phyloP scores from a whole-genome alignment of 805 yeast genomes.

The Schwanniomyces sp. region DNA sequence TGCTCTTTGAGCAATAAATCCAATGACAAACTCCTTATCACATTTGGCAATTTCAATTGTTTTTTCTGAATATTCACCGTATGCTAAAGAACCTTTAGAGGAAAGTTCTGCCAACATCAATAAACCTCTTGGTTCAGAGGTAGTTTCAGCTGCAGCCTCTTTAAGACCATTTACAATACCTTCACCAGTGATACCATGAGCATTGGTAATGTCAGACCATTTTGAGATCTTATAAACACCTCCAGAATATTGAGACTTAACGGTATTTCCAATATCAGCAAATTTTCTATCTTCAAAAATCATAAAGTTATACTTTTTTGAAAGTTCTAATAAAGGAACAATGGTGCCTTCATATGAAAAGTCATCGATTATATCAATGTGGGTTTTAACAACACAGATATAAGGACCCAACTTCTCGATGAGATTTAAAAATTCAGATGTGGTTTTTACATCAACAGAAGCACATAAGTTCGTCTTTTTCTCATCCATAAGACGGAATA shows the following conservation, averaged over 20 bases:
- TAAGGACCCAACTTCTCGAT: slow-evolving; percentile 86
- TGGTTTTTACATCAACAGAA: slow-evolving; percentile 84
- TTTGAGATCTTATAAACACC: slow-evolving; percentile 86
- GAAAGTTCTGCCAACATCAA: slow-evolving; percentile 95
- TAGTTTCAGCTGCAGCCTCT: slow-evolving; percentile 72
- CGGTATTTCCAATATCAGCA: slow-evolving; percentile 98
- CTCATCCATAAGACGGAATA: slow-evolving; percentile 69
- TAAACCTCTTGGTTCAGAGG: slow-evolving; percentile 80
- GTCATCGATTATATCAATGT: slow-evolving; percentile 89
- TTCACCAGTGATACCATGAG: slow-evolving; percentile 95
- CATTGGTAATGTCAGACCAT: slow-evolving; percentile 98
- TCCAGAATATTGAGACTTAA: slow-evolving; percentile 86
- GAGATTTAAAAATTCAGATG: slow-evolving; percentile 68
- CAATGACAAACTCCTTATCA: slow-evolving; percentile 89
- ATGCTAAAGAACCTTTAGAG: slow-evolving; percentile 89
- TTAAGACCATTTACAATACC: slow-evolving; percentile 89
- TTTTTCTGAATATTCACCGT: slow-evolving; percentile 83
- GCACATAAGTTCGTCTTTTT: slow-evolving; percentile 93
- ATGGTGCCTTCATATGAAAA: slow-evolving; percentile 81
- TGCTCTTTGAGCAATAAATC: slow-evolving; percentile 90
- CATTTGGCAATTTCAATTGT: slow-evolving; percentile 89
- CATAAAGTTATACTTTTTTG: slow-evolving; percentile 82
- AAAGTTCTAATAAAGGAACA: slow-evolving; percentile 65
- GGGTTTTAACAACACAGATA: slow-evolving; percentile 91
- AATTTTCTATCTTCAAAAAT: slow-evolving; percentile 97